Percentiles rank a stretch among this genome's conserved stretches.
phyloP scores from a whole-genome alignment of 176 grass and related monocot species.

The Zoysia pacifica region DNA sequence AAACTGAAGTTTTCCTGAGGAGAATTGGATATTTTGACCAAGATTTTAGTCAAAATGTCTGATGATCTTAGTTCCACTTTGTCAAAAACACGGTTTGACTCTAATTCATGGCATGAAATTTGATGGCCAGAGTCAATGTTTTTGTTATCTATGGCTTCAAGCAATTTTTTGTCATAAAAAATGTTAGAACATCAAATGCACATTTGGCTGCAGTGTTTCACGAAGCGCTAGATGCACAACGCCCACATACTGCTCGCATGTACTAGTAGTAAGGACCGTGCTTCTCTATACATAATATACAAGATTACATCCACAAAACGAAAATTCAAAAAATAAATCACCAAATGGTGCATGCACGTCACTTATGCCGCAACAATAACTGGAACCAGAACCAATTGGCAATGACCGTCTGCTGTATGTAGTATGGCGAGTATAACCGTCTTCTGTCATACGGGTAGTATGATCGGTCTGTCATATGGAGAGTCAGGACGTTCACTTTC shows the following conservation, averaged over 20 bases:
- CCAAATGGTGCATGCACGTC: neutral
- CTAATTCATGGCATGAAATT: neutral
- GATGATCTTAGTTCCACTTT: neutral
- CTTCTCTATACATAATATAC: too few relatives aligned
- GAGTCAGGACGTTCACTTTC: constrained; percentile 52
- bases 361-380: neutral
- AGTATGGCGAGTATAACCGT: constrained; percentile 16
- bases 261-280: too few relatives aligned
- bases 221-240: too few relatives aligned
- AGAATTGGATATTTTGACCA: neutral
- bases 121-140: neutral
- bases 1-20: neutral
- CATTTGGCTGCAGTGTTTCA: neutral
- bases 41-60: neutral
- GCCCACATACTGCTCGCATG: too few relatives aligned
- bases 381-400: neutral
- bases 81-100: too few relatives aligned
- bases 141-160: neutral
- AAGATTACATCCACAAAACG: neutral
- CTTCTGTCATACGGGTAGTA: constrained; percentile 25
- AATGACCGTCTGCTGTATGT: neutral
- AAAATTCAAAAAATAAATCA: neutral
- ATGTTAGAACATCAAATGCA: neutral
- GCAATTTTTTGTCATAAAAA: neutral
- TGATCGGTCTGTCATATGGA: constrained; percentile 29